Evolutionary conservation across 257 asterid genomes (phyloP), one percentile per base, ranked within the genome.

Genomic region (Linderniella brevidens): DNA sequence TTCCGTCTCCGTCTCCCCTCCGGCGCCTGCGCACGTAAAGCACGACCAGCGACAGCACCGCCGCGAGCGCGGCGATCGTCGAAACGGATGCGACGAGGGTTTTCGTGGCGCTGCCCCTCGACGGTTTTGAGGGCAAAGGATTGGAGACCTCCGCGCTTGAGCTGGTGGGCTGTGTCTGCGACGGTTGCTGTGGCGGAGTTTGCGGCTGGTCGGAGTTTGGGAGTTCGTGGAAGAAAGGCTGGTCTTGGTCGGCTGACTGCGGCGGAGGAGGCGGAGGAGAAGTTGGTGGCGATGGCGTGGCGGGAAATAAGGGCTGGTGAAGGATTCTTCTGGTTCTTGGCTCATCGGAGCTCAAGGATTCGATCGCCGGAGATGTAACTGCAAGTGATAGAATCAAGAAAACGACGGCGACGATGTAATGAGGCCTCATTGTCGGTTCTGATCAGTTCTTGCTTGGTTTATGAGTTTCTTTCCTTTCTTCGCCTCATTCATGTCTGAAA

Each of bases 211-310:
- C 90, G 54, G 65, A 48, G 32, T 25, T 25, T 0, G 95, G 97
- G 11, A 83, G 83, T 49, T 84, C 81, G 8, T 81, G 90, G 68
- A 84, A 84, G 71, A 88, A 88, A 0, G 98, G 98, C 68, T 74
- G 92, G 64, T 78, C 90, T 55, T 73, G 95, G 54, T 52, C 68
- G 0, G 87, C 73, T 7, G 60, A 53, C 37, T 46, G 68, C 12
- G 72, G 63, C 12, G 70, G 36, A 0, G 61, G 64, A 1, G 67
- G 57, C 4, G 68, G 65, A 5, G 80, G 67, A 1, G 76, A 46
- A 0, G 76, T 70, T 0, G 77, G 69, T 11, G 73, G 61, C 15
- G 78, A 63, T 39, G 84, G 70, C 11, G 92, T 79, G 1, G 63
- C 64, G 15, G 95, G 93, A 20, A 72, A 78, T 19, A 84, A 49